Evolutionary conservation across 2,329 filamentous ascomycete species (phyloP).

Genomic region (Fusarium phyllophilum): DNA sequence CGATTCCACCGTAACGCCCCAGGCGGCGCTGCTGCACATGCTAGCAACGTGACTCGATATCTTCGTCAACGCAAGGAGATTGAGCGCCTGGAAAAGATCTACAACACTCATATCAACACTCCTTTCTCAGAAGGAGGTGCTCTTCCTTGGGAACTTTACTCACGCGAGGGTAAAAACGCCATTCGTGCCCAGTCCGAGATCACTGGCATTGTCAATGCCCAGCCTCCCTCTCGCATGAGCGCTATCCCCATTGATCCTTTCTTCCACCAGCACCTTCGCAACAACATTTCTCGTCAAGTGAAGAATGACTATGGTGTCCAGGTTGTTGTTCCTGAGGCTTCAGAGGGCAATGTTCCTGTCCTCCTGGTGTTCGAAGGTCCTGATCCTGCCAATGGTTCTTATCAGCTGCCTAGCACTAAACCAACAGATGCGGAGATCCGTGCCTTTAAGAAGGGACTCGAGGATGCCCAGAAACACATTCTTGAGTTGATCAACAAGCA

Average conservation of each 20-base stretch:
- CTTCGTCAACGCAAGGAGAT: constrained; percentile 84
- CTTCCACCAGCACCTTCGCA: constrained; percentile 78
- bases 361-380: constrained; percentile 80
- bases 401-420: constrained; percentile 64
- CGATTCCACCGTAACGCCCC: constrained; percentile 80
- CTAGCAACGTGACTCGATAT: constrained; percentile 87
- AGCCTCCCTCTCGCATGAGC: constrained; percentile 77
- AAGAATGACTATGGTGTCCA: constrained; percentile 78
- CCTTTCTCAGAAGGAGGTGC: constrained; percentile 75
- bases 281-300: constrained; percentile 70
- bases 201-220: constrained; percentile 75
- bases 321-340: constrained; percentile 73
- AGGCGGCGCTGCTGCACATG: constrained; percentile 79
- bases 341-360: constrained; percentile 69
- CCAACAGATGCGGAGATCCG: constrained; percentile 62
- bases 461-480: constrained; percentile 67
- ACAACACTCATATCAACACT: constrained; percentile 88
- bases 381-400: constrained; percentile 57
- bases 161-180: constrained; percentile 84
- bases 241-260: constrained; percentile 78
- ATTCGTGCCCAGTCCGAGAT: constrained; percentile 81
- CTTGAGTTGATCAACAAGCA: constrained; percentile 68
- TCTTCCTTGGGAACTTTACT: constrained; percentile 88
- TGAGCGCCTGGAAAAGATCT: constrained; percentile 80
- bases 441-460: constrained; percentile 65